phyloP scores from a whole-genome alignment of 768 basidiomycete species.

The Omphalotus guepiniiformis region DNA sequence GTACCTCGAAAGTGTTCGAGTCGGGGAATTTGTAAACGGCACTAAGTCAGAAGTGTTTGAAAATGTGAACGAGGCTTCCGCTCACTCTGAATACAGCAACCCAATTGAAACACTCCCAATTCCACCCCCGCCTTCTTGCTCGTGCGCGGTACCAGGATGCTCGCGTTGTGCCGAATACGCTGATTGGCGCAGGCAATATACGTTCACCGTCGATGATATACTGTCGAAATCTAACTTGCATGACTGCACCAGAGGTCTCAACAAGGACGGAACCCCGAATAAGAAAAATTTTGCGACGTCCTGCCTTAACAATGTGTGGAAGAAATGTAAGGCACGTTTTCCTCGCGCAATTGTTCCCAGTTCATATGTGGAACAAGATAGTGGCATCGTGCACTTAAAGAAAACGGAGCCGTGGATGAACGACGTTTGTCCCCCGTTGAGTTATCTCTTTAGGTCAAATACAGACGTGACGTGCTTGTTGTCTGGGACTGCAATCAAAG shows the following conservation, averaged over 20 bases:
- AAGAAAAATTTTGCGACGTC: neutral
- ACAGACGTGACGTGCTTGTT: slow-evolving; percentile 19
- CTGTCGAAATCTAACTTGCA: slow-evolving; percentile 16
- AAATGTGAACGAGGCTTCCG: neutral
- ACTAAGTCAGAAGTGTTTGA: slow-evolving; percentile 14
- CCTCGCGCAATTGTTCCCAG: slow-evolving; percentile 13
- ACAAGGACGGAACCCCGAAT: slow-evolving; percentile 1
- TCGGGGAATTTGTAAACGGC: slow-evolving; percentile 27
- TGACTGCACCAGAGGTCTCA: slow-evolving; percentile 8
- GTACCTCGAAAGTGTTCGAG: slow-evolving; percentile 27
- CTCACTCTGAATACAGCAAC: slow-evolving; percentile 9
- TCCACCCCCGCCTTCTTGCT: slow-evolving; percentile 15
- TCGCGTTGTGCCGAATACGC: neutral
- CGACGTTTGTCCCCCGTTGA: slow-evolving; percentile 1
- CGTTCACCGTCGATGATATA: slow-evolving; percentile 16
- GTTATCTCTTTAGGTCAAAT: slow-evolving; percentile 7
- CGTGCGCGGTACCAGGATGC: slow-evolving; percentile 6
- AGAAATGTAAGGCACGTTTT: slow-evolving; percentile 20
- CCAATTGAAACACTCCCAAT: slow-evolving; percentile 22
- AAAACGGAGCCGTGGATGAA: slow-evolving; percentile 19
- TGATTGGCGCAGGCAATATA: slow-evolving; percentile 13
- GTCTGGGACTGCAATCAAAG: slow-evolving; percentile 22
- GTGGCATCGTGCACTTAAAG: slow-evolving; percentile 13
- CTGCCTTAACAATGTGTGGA: slow-evolving; percentile 6
- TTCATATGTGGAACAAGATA: slow-evolving; percentile 17